Percentiles rank a stretch among this genome's conserved stretches.
Evolutionary conservation across 495 filamentous ascomycete genomes (phyloP).

Genomic region (Corynascus novoguineensis): DNA sequence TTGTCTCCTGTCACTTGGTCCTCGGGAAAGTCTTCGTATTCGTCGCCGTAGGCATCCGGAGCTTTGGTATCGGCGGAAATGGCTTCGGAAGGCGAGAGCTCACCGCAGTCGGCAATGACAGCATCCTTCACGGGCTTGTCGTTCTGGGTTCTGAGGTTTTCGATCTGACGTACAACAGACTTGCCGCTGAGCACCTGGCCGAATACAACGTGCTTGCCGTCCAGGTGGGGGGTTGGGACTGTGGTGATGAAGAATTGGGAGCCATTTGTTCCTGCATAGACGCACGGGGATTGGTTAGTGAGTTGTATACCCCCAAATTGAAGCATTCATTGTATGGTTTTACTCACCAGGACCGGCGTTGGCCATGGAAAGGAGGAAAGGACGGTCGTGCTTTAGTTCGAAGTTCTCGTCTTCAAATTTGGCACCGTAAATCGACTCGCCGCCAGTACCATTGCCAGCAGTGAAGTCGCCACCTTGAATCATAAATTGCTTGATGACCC

Average conservation of each 20-base stretch:
- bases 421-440: constrained; percentile 95
- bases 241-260: constrained; percentile 99
- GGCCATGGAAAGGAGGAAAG: constrained; percentile 94
- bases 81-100: constrained; percentile 67
- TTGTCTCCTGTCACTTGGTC: constrained; percentile 53
- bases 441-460: constrained; percentile 85
- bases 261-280: constrained; percentile 70
- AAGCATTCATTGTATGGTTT: neutral
- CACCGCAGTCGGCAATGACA: constrained; percentile 77
- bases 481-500: constrained; percentile 98
- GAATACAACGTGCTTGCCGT: constrained; percentile 97
- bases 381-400: constrained; percentile 83
- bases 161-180: constrained; percentile 82
- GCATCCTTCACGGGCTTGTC: constrained; percentile 77
- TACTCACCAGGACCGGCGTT: constrained; percentile 86
- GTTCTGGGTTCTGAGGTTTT: constrained; percentile 70
- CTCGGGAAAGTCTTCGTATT: constrained; percentile 94
- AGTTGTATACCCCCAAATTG: neutral
- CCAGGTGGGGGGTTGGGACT: constrained; percentile 84
- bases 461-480: constrained; percentile 99
- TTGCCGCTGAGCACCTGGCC: constrained; percentile 92
- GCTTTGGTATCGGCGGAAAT: constrained; percentile 54
- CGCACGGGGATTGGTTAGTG: constrained; percentile 13
- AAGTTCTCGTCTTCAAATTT: constrained; percentile 99
- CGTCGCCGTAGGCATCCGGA: constrained; percentile 78